A percentile compares a stretch with the other conserved stretches of the same genome.
phyloP scores from a whole-genome alignment of 108 stramenopile genomes.

The Discostella pseudostelligera region DNA sequence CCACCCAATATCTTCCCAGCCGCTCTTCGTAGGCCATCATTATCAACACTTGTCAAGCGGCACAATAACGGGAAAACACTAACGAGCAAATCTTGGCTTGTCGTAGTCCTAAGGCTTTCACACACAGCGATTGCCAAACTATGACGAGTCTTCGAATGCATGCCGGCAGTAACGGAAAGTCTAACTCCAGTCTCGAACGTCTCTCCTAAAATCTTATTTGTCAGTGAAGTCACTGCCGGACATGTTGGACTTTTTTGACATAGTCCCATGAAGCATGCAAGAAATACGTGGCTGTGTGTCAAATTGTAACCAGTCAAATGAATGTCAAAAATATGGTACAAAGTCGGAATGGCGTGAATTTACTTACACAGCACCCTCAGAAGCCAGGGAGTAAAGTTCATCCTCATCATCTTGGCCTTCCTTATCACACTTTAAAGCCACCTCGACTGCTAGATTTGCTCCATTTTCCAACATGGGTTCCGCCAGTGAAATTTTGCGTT shows the following conservation, averaged over 20 bases:
- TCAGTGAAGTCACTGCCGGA: conserved; percentile 33
- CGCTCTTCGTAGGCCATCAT: conserved; percentile 52
- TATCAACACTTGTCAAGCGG: conserved; percentile 49
- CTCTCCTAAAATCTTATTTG: conserved; percentile 45
- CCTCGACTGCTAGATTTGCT: conserved; percentile 38
- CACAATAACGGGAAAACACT: conserved; percentile 63
- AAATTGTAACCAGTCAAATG: too few species aligned
- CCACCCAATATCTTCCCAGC: conserved; percentile 55
- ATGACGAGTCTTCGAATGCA: conserved; percentile 43
- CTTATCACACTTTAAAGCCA: conserved; percentile 30
- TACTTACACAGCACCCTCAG: conserved; percentile 26
- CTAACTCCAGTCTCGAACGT: conserved; percentile 29
- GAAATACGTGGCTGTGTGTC: conserved; percentile 39
- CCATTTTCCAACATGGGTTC: conserved; percentile 40
- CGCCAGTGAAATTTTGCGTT: conserved; percentile 23
- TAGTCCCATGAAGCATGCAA: conserved; percentile 60
- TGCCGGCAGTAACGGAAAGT: neutral
- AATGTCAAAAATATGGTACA: too few species aligned
- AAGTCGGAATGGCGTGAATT: neutral
- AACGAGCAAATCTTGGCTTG: conserved; percentile 44
- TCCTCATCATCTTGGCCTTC: conserved; percentile 16
- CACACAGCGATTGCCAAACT: conserved; percentile 56
- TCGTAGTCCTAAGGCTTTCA: conserved; percentile 42
- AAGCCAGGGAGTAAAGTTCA: conserved; percentile 21
- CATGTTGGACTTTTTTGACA: conserved; percentile 53